Conservation (phyloP, 2,329 filamentous ascomycete genomes). For the Nannizzia gypsea region DNA sequence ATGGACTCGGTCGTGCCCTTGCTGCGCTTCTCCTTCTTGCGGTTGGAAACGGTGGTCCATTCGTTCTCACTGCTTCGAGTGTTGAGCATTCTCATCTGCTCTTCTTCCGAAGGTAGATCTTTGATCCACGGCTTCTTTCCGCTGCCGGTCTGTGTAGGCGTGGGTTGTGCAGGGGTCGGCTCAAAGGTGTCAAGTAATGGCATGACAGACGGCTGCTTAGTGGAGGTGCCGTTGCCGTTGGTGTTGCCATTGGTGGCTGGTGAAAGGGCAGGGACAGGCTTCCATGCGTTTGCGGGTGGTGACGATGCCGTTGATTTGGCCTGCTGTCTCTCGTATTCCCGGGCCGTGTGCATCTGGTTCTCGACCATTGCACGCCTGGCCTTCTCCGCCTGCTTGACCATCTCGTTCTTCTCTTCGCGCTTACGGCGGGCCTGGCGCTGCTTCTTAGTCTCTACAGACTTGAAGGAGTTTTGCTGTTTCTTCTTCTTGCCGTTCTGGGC, state of each 20-base stretch:
- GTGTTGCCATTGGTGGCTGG: constrained; percentile 15
- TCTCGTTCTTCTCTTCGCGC: constrained; percentile 64
- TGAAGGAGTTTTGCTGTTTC: constrained; percentile 48
- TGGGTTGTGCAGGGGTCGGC: constrained; percentile 10
- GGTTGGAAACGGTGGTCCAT: constrained; percentile 51
- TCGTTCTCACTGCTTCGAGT: constrained; percentile 39
- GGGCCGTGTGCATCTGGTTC: constrained; percentile 69
- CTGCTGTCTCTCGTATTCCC: constrained; percentile 69
- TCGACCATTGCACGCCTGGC: constrained; percentile 65
- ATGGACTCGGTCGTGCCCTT: constrained; percentile 32
- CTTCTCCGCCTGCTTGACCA: constrained; percentile 65
- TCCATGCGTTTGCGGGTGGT: constrained; percentile 44
- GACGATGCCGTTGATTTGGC: constrained; percentile 30
- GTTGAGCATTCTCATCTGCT: constrained; percentile 45
- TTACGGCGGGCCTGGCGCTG: constrained; percentile 87
- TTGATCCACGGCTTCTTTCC: constrained; percentile 28
- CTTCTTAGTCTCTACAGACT: constrained; percentile 78
- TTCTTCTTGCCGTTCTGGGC: constrained; percentile 46
- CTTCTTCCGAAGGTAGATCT: constrained; percentile 47
- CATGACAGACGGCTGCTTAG: constrained; percentile 6
- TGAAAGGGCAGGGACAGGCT: constrained; percentile 13
- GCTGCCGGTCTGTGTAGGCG: constrained; percentile 6
- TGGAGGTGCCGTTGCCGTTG: constrained; percentile 6
- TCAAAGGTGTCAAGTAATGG: constrained; percentile 35
- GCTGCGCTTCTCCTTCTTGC: constrained; percentile 44